Conservation (phyloP, 225 moss, liverwort and hornwort genomes). For the Antitrichia curtipendula region DNA sequence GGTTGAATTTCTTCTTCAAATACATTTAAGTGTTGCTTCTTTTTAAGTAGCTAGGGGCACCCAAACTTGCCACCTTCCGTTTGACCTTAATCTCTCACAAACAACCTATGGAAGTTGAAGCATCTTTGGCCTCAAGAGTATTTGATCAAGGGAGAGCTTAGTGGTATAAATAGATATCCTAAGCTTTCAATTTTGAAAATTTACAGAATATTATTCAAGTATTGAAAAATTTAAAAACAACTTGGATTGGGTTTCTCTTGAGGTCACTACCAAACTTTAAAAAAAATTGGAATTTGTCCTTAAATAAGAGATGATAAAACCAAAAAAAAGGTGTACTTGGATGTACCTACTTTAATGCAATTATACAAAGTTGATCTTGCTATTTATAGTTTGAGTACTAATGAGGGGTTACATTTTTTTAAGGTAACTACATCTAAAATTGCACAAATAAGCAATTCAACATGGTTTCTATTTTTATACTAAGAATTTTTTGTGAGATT, state of each 20-base stretch:
- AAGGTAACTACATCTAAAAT: too few relatives aligned
- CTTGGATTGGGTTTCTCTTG: not conserved
- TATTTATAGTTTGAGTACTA: not conserved
- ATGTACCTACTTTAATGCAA: too few relatives aligned
- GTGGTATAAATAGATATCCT: accelerated
- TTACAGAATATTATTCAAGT: not conserved
- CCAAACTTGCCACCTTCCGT: accelerated
- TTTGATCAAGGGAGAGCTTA: accelerated
- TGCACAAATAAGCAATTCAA: too few relatives aligned
- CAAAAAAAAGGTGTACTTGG: accelerated
- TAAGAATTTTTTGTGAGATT: too few relatives aligned
- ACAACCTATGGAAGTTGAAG: not conserved
- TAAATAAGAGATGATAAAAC: not conserved
- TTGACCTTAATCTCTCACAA: accelerated
- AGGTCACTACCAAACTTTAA: accelerated
- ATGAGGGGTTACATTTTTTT: not conserved
- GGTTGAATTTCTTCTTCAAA: too few relatives aligned
- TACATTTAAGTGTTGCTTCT: not conserved
- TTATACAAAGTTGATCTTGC: not conserved
- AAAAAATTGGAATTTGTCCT: not conserved
- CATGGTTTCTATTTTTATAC: too few relatives aligned
- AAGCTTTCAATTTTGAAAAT: not conserved
- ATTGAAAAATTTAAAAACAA: not conserved
- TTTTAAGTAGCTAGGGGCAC: not conserved
- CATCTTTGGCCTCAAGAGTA: not conserved